Evolutionary conservation across 2,329 filamentous ascomycete genomes (phyloP).

Genomic region (Orbilia blumenaviensis): DNA sequence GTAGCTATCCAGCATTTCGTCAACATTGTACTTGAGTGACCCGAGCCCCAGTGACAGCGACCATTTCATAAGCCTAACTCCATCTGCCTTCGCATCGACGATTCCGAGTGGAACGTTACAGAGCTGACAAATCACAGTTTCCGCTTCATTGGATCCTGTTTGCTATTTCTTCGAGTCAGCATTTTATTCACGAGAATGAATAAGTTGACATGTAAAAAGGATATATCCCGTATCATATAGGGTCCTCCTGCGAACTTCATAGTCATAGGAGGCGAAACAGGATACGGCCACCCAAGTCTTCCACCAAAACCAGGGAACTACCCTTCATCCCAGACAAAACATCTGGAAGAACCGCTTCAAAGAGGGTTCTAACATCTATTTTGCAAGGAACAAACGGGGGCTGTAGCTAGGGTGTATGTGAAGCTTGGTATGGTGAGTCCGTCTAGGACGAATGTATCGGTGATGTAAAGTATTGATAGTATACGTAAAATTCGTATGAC

Average conservation of each 20-base stretch:
- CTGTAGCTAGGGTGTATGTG: slow-evolving; percentile 39
- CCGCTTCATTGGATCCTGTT: slow-evolving; percentile 33
- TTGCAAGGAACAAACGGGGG: not conserved
- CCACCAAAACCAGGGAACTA: slow-evolving; percentile 37
- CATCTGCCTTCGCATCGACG: slow-evolving; percentile 42
- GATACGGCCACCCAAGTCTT: slow-evolving; percentile 44
- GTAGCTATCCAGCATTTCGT: slow-evolving; percentile 28
- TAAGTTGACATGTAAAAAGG: not conserved
- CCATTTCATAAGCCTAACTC: slow-evolving; percentile 50
- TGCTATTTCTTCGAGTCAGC: slow-evolving; percentile 25
- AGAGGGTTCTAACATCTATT: slow-evolving; percentile 31
- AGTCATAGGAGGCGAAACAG: slow-evolving; percentile 50
- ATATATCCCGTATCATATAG: slow-evolving; percentile 55
- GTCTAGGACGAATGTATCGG: slow-evolving; percentile 54
- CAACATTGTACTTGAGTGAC: not conserved
- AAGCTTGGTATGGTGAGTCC: slow-evolving; percentile 35
- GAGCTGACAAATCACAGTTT: slow-evolving; percentile 17
- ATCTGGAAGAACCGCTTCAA: slow-evolving; percentile 25
- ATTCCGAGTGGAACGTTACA: slow-evolving; percentile 45
- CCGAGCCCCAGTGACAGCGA: slow-evolving; percentile 27
- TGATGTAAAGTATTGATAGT: slow-evolving; percentile 50
- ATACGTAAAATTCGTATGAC: slow-evolving; percentile 40
- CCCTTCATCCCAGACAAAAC: not conserved
- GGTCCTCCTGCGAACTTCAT: slow-evolving; percentile 58
- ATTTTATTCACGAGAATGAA: not conserved